Base-by-base conservation (phyloP, 345 rosid genomes). In the Populus alba region DNA sequence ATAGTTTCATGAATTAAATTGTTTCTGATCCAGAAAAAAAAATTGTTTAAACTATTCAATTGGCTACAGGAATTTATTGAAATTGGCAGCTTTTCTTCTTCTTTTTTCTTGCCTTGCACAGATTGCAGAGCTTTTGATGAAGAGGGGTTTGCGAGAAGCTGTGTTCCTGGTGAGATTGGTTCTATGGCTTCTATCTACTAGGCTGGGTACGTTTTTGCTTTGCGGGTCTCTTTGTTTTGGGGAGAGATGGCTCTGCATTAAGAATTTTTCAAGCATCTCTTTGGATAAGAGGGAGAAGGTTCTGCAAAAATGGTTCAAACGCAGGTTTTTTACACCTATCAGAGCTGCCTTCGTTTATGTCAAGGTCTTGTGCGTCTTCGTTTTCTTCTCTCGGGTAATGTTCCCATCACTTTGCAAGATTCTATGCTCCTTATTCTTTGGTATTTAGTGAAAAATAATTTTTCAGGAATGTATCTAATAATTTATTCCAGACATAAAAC, bases 141-240 rank as follows among this genome's bases (percentile, higher is more conserved):
- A 71, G 66, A 82, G 90, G 78, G 77, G 53, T 0, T 20, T 77
- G 11, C 61, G 16, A 1, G 93, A 87, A 31, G 84, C 74, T 0
- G 43, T 82, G 83, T 66, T 88, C 3, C 6, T 87, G 72, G 68
- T 83, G 49, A 87, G 98, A 66, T 47, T 79, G 15, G 85, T 89
- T 12, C 25, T 91, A 31, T 16, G 85, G 78, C 12, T 86, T 10
- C 85, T 95, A 51, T 87, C 89, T 7, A 91, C 97, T 1, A 87
- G 91, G 84, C 8, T 95, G 67, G 98, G 98, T 20, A 91, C 95
- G 0, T 33, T 91, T 11, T 35, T 95, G 76, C 83, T 95, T 0
- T 90, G 95, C 69, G 97, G 98, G 51, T 78, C 83, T 4, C 87
- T 86, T 1, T 85, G 93, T 84, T 66, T 87, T 20, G 85, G 71